These are phyloP conservation scores for Cyberlindnera misumaiensis DNA, from an alignment of 805 yeast species.

Conservation along the genomic window DNA sequence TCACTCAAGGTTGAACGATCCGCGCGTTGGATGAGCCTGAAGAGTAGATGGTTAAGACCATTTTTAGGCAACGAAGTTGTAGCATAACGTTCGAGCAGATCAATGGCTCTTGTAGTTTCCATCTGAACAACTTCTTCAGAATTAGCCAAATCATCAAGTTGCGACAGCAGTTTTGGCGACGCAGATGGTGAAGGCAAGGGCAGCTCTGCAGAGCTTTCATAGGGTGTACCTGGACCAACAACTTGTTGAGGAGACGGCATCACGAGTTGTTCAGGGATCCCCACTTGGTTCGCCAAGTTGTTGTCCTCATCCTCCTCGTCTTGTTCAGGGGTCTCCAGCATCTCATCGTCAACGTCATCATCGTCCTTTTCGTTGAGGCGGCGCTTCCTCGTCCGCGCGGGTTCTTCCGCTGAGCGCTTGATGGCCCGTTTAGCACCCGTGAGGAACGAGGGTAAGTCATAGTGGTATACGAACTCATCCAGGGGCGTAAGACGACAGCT, in stretches of 20 bases:
- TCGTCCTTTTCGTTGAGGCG: conserved; percentile 1
- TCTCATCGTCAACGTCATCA: neutral
- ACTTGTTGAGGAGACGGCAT: neutral
- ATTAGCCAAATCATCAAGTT: conserved; percentile 13
- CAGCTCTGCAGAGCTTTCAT: conserved; percentile 27
- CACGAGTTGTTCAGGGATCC: neutral
- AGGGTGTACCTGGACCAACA: neutral
- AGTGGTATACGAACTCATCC: conserved; percentile 8
- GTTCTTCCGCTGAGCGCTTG: conserved; percentile 20
- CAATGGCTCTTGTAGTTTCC: conserved; percentile 6
- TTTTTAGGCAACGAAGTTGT: conserved; percentile 30
- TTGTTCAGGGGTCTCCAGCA: conserved; percentile 3
- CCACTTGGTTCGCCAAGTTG: conserved; percentile 17
- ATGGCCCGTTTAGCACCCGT: conserved; percentile 3
- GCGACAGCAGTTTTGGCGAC: conserved; percentile 38
- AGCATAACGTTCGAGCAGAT: conserved; percentile 11
- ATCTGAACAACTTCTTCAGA: conserved; percentile 4
- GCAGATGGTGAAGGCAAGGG: conserved; percentile 69
- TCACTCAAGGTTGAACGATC: conserved; percentile 58
- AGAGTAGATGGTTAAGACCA: conserved; percentile 44
- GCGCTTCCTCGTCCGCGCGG: conserved; percentile 4
- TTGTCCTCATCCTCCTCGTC: conserved; percentile 15
- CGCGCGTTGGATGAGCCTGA: conserved; percentile 48
- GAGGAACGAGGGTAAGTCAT: neutral
- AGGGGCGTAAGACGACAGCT: conserved; percentile 14